Evolutionary conservation across 495 filamentous ascomycete species (phyloP).

Genomic region (Penicillium dipodomyicola): DNA sequence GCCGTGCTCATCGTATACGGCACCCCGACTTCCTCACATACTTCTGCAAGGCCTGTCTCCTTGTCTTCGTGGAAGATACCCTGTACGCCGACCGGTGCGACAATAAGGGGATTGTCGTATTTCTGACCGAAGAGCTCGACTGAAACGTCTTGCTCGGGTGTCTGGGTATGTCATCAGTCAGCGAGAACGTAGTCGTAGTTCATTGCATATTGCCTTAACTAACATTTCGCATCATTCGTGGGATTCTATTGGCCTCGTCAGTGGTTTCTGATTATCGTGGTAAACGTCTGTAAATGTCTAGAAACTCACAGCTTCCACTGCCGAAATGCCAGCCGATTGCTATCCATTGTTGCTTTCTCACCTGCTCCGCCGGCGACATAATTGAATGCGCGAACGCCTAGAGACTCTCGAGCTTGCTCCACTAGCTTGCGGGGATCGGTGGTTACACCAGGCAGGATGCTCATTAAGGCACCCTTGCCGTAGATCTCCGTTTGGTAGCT

Average conservation of each 20-base stretch:
- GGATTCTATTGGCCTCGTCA: constrained; percentile 28
- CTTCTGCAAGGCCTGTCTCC: constrained; percentile 52
- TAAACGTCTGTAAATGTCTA: neutral
- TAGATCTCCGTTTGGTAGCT: constrained; percentile 52
- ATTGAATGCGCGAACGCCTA: constrained; percentile 52
- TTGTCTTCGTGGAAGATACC: constrained; percentile 54
- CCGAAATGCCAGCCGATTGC: constrained; percentile 61
- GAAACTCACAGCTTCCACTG: constrained; percentile 57
- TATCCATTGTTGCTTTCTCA: constrained; percentile 62
- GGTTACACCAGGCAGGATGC: constrained; percentile 51
- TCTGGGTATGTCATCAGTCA: constrained; percentile 21
- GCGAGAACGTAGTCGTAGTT: constrained; percentile 1
- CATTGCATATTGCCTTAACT: constrained; percentile 11
- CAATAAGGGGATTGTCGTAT: constrained; percentile 50
- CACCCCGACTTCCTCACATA: constrained; percentile 52
- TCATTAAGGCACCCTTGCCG: constrained; percentile 46
- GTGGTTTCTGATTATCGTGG: neutral
- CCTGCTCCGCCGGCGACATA: constrained; percentile 66
- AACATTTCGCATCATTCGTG: constrained; percentile 41
- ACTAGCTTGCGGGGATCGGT: constrained; percentile 61
- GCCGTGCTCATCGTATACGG: constrained; percentile 58
- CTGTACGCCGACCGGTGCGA: constrained; percentile 62
- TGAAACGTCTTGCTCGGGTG: constrained; percentile 49
- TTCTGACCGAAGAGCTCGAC: constrained; percentile 57
- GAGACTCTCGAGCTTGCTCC: constrained; percentile 50